Base-by-base conservation (phyloP, 352 stramenopile species). In the Phytophthora boehmeriae region DNA sequence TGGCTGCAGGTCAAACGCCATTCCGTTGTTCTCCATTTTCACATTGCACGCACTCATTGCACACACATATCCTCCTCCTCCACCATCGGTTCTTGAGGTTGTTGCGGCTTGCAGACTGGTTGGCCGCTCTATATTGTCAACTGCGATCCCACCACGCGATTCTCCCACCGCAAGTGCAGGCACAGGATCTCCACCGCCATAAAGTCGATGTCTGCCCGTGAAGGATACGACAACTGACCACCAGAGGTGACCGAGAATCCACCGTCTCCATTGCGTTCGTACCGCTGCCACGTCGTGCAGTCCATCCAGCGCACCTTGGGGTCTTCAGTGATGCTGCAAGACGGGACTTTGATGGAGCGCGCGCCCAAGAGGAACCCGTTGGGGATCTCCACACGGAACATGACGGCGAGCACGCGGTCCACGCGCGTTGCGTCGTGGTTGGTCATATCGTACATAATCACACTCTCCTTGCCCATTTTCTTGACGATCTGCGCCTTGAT, bases 101-200 rank as follows among this genome's bases (percentile, higher is more conserved):
- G 25, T 39, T 47, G 14, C 48, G 38, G 20, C 19, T 13, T n/a
- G n/a, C n/a, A n/a, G 17, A 13, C 30, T 23, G 55, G 43, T 13
- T 55, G 5, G 32, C 19, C 27, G 17, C 17, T 51, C 67, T 43
- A 74, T 45, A 74, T 63, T 4, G 48, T 56, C 45, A 67, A 54
- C 23, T 63, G 54, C 19, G 34, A 14, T 11, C 63, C 68, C 36
- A 70, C 22, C 32, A 60, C 59, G 34, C 55, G 49, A 35, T 54
- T 68, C 58, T 78, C 70, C 70, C 70, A 78, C 19, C 70, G 70
- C 57, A 74, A 59, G 45, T 78, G 70, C 51, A 75, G 49, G 50
- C 70, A 78, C 49, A 70, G 41, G 27, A 75, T 67, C 62, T 78
- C 70, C 27, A 75, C 58, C 25, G 66, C 66, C 61, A 75, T 68